Evolutionary conservation across 305 asterid species (phyloP).

Genomic region (Fraxinus paxiana): DNA sequence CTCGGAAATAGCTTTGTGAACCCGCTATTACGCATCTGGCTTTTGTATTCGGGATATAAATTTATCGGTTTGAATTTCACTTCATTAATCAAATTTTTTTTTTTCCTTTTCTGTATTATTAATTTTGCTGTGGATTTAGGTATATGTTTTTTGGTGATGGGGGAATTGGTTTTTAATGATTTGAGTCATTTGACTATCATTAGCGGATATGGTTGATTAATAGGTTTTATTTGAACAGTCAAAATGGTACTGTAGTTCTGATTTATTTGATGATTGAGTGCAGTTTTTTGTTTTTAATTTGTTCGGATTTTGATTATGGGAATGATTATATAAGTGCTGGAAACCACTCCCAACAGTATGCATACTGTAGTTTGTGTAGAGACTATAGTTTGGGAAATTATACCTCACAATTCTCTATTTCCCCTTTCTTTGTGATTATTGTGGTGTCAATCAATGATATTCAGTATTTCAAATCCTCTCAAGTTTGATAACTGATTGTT

Average conservation of each 20-base stretch:
- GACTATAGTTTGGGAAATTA: slow-evolving; percentile 2
- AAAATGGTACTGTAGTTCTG: not conserved
- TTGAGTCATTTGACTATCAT: not conserved
- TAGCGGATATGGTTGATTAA: not conserved
- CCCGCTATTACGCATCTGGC: slow-evolving; percentile 19
- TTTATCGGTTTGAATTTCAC: slow-evolving; percentile 8
- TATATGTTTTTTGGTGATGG: slow-evolving; percentile 17
- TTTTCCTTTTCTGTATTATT: not conserved
- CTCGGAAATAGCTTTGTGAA: slow-evolving; percentile 37
- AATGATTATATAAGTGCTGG: slow-evolving; percentile 8
- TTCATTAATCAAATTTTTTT: not conserved
- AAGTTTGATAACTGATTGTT: slow-evolving; percentile 10
- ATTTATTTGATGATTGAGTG: slow-evolving; percentile 12
- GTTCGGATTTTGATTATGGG: not conserved
- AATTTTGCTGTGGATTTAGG: slow-evolving; percentile 19
- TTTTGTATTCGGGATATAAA: not conserved
- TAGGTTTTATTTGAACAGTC: not conserved
- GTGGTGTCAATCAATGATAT: not conserved
- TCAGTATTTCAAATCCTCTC: not conserved
- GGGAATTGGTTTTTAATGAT: slow-evolving; percentile 4
- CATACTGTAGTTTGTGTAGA: not conserved
- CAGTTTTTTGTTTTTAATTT: slow-evolving; percentile 1
- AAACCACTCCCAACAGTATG: not conserved
- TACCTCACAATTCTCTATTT: slow-evolving; percentile 1
- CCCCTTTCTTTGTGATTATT: not conserved